Conservation (phyloP, 192 early-diverging fungal genomes). For the Haplosporangium gracile region DNA sequence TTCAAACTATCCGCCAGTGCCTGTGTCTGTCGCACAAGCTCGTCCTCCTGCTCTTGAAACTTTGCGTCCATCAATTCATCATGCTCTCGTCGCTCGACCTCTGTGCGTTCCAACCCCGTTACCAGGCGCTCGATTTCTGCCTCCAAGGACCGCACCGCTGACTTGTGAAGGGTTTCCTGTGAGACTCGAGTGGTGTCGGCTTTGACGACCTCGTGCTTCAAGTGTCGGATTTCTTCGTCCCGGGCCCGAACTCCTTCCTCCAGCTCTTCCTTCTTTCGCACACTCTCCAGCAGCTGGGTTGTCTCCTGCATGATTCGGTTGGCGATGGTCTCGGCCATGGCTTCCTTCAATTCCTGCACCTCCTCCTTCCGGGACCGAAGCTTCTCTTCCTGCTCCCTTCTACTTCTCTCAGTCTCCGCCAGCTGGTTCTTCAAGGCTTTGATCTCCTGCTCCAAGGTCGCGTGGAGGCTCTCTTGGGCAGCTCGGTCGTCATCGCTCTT, state of each 20-base stretch:
- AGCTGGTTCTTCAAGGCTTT: not conserved
- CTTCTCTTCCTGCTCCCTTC: not conserved
- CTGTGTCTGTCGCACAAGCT: not conserved
- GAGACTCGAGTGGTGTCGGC: not conserved
- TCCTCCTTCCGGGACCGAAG: not conserved
- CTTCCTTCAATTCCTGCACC: not conserved
- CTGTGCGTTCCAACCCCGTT: not conserved
- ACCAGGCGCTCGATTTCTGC: not conserved
- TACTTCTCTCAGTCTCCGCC: not conserved
- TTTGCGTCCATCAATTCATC: not conserved
- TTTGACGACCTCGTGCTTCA: not conserved
- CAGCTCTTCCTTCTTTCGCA: not conserved
- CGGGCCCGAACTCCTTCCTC: not conserved
- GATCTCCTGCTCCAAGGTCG: not conserved
- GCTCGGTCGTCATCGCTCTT: not conserved
- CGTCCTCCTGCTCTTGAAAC: not conserved
- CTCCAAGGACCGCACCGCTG: not conserved
- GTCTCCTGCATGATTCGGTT: not conserved
- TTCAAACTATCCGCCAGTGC: not conserved
- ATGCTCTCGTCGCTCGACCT: not conserved
- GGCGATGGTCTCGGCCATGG: not conserved
- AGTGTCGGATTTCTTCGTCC: not conserved
- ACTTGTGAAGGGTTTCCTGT: not conserved
- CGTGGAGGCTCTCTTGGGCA: not conserved
- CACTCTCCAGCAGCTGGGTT: not conserved